Base-by-base conservation (phyloP, 2,329 filamentous ascomycete genomes). In the Fusarium aywerte region DNA sequence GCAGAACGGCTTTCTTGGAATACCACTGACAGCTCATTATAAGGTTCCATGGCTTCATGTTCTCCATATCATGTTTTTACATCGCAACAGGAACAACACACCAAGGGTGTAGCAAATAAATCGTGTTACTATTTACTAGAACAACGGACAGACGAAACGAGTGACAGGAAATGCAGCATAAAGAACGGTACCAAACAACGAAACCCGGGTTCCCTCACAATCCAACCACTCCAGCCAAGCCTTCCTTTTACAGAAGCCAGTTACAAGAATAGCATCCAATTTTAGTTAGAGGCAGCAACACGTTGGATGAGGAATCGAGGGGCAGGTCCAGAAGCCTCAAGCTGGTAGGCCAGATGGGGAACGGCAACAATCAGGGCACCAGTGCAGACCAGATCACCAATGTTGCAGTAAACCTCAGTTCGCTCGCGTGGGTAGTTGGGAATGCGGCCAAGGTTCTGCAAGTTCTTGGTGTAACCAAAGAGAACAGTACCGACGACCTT, bases 381-480 rank as follows among this genome's bases (percentile, higher is more conserved):
- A 8, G 32, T 62, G 65, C 79, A 80, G 20, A 80, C 77, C 8
- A 74, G 68, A 23, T 82, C 80, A 0, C 68, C 69, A 1, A 49
- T 0, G 2, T 75, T 75, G 65, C 80, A 82, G 69, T 74, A 81
- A 3, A 81, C 74, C 50, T 74, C 56, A 8, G 76, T 76, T 42
- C 75, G 72, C 31, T 74, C 70, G 1, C 52, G 42, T 1, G 78
- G 76, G 62, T 77, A 82, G 68, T 78, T 77, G 35, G 76, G 77
- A 35, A 82, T 81, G 29, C 69, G 59, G 23, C 80, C 79, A 3
- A 51, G 44, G 57, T 81, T 80, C 67, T 82, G 80, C 21, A 74
- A 55, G 71, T 82, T 81, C 73, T 81, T 78, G 43, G 80, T 81
- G 65, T 81, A 81, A 0, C 80, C 80, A 35, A 79, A 80, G 16